Evolutionary conservation across 2,329 filamentous ascomycete genomes (phyloP).

Genomic region (Onygenales sp.): DNA sequence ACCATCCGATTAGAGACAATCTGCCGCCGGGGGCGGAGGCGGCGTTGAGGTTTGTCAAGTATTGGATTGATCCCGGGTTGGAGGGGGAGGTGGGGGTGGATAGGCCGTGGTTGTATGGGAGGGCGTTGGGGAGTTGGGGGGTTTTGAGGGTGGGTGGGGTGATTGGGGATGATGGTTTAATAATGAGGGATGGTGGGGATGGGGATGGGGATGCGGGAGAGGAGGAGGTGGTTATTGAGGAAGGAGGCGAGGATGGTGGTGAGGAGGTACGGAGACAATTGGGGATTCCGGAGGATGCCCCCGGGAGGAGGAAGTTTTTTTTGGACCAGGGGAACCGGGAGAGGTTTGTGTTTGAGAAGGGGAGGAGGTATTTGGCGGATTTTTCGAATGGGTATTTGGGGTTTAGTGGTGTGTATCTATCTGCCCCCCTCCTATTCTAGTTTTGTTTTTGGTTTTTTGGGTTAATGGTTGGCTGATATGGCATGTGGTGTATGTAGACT

Average conservation of each 20-base stretch:
- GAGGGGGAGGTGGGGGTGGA: constrained; percentile 88
- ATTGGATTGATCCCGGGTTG: constrained; percentile 82
- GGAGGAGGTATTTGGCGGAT: constrained; percentile 53
- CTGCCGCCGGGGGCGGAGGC: constrained; percentile 79
- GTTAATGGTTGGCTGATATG: neutral
- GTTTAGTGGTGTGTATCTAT: constrained; percentile 52
- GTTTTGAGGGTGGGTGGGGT: constrained; percentile 56
- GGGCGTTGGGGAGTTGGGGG: constrained; percentile 72
- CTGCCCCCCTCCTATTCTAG: neutral
- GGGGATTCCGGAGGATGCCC: constrained; percentile 45
- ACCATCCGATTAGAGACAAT: constrained; percentile 75
- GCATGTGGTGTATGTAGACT: constrained; percentile 16
- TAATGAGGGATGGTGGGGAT: constrained; percentile 20
- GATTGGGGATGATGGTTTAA: constrained; percentile 22
- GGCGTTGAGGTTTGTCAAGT: constrained; percentile 76
- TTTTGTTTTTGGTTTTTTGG: constrained; percentile 4
- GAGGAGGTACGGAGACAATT: constrained; percentile 35
- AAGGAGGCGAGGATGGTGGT: constrained; percentile 55
- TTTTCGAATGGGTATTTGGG: constrained; percentile 93
- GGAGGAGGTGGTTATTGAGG: constrained; percentile 45
- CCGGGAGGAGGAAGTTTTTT: constrained; percentile 52
- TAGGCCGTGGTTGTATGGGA: constrained; percentile 74
- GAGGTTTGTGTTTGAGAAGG: constrained; percentile 52
- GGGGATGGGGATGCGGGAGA: neutral
- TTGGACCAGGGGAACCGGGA: constrained; percentile 46